These are phyloP conservation scores for Opeltia flavorubescens DNA, from an alignment of 495 filamentous ascomycete species.

Conservation along the genomic window DNA sequence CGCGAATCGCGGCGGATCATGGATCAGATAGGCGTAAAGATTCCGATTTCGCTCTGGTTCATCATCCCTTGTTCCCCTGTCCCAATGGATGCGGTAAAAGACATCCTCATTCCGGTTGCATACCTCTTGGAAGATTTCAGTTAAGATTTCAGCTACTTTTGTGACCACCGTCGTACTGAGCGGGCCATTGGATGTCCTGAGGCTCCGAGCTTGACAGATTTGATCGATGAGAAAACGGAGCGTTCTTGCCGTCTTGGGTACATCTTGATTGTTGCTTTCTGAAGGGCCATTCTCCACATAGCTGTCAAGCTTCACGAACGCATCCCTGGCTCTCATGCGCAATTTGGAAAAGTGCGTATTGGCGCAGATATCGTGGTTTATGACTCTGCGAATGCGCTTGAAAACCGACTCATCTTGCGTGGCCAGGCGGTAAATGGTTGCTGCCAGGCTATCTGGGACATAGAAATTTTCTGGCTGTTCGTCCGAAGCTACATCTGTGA, in stretches of 20 bases:
- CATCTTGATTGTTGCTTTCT: conserved; percentile 15
- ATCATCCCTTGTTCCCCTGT: conserved; percentile 23
- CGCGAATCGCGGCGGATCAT: conserved; percentile 9
- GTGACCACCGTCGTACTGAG: conserved; percentile 17
- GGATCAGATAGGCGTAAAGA: conserved; percentile 34
- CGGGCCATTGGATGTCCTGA: conserved; percentile 24
- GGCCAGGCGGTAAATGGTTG: conserved; percentile 36
- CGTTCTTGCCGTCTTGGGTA: conserved; percentile 22
- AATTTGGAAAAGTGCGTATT: conserved; percentile 34
- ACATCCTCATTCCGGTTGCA: conserved; percentile 32
- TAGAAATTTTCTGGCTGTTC: conserved; percentile 28
- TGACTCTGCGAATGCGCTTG: conserved; percentile 30
- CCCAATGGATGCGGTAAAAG: conserved; percentile 26
- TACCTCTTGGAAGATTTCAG: conserved; percentile 31
- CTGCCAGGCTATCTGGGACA: conserved; percentile 34
- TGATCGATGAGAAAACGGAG: conserved; percentile 24
- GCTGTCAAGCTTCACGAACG: conserved; percentile 26
- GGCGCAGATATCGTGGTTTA: conserved; percentile 32
- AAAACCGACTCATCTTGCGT: conserved; percentile 33
- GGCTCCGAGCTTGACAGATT: conserved; percentile 24
- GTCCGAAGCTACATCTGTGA: conserved; percentile 19
- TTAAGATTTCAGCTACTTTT: conserved; percentile 22
- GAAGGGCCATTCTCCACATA: conserved; percentile 27
- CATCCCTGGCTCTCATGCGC: conserved; percentile 23
- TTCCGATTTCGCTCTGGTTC: conserved; percentile 37